Evolutionary conservation across 2,329 filamentous ascomycete species (phyloP).

Genomic region (Chaetomium sp.): DNA sequence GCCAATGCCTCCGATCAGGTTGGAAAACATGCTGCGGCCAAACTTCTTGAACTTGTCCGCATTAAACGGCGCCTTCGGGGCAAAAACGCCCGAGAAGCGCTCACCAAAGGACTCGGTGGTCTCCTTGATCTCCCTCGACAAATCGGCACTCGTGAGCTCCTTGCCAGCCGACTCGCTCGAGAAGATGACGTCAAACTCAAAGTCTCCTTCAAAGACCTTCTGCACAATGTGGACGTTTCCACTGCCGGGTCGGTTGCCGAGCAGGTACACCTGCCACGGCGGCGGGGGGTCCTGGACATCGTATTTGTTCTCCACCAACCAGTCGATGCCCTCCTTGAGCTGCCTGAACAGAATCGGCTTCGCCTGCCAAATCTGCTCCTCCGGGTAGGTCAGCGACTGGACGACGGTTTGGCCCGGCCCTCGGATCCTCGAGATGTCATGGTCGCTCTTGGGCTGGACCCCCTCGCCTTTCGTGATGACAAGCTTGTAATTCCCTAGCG

Average conservation of each 20-base stretch:
- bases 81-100: slow-evolving; percentile 72
- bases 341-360: slow-evolving; percentile 59
- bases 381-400: slow-evolving; percentile 66
- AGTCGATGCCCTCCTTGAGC: slow-evolving; percentile 54
- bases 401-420: slow-evolving; percentile 77
- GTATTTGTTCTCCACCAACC: slow-evolving; percentile 50
- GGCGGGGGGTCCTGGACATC: slow-evolving; percentile 69
- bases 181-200: slow-evolving; percentile 92
- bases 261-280: slow-evolving; percentile 81
- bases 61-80: slow-evolving; percentile 74
- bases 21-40: slow-evolving; percentile 89
- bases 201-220: slow-evolving; percentile 85
- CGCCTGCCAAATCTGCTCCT: slow-evolving; percentile 66
- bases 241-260: slow-evolving; percentile 65
- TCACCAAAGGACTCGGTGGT: slow-evolving; percentile 70
- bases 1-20: slow-evolving; percentile 88
- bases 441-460: slow-evolving; percentile 63
- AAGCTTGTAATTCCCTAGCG: slow-evolving; percentile 79
- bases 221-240: slow-evolving; percentile 89
- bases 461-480: slow-evolving; percentile 71
- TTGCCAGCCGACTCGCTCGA: slow-evolving; percentile 71
- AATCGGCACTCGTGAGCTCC: slow-evolving; percentile 59
- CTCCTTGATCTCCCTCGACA: slow-evolving; percentile 69
- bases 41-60: slow-evolving; percentile 74
- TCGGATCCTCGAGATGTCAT: slow-evolving; percentile 68